Evolutionary conservation across 1,284 basidiomycete species (phyloP).

Genomic region (Hemileccinum hortonii): DNA sequence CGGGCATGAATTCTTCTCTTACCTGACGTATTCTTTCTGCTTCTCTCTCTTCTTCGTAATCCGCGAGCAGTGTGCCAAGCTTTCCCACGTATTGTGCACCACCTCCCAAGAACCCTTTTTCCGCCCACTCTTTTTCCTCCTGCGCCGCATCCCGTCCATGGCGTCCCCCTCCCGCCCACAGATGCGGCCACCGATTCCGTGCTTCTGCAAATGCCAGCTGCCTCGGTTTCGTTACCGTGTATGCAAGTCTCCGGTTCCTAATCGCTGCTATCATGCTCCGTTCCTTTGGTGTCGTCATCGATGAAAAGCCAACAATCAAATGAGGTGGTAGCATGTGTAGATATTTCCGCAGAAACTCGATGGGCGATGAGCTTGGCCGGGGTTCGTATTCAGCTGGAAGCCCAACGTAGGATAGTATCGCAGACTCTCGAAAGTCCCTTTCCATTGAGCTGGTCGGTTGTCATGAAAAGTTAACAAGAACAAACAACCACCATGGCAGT

Average conservation of each 20-base stretch:
- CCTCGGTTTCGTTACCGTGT: slow-evolving; percentile 50
- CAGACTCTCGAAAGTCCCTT: slow-evolving; percentile 18
- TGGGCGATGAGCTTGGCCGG: slow-evolving; percentile 55
- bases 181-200: slow-evolving; percentile 55
- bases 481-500: slow-evolving; percentile 23
- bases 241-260: slow-evolving; percentile 68
- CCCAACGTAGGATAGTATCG: slow-evolving; percentile 61
- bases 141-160: slow-evolving; percentile 51
- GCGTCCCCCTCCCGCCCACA: slow-evolving; percentile 60
- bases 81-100: slow-evolving; percentile 63
- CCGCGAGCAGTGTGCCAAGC: slow-evolving; percentile 60
- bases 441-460: slow-evolving; percentile 15
- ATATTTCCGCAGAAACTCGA: slow-evolving; percentile 61
- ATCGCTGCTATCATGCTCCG: slow-evolving; percentile 61
- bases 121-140: slow-evolving; percentile 70
- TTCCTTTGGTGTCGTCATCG: slow-evolving; percentile 63
- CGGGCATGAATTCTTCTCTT: slow-evolving; percentile 56
- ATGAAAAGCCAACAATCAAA: slow-evolving; percentile 56
- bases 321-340: slow-evolving; percentile 67
- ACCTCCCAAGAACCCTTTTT: slow-evolving; percentile 60
- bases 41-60: slow-evolving; percentile 74
- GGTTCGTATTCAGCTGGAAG: slow-evolving; percentile 58
- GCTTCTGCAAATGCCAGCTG: slow-evolving; percentile 55
- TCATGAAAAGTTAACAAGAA: slow-evolving; percentile 15
- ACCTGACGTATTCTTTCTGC: slow-evolving; percentile 55